Conservation (phyloP, 2,329 filamentous ascomycete genomes). For the Juglanconis sp. region DNA sequence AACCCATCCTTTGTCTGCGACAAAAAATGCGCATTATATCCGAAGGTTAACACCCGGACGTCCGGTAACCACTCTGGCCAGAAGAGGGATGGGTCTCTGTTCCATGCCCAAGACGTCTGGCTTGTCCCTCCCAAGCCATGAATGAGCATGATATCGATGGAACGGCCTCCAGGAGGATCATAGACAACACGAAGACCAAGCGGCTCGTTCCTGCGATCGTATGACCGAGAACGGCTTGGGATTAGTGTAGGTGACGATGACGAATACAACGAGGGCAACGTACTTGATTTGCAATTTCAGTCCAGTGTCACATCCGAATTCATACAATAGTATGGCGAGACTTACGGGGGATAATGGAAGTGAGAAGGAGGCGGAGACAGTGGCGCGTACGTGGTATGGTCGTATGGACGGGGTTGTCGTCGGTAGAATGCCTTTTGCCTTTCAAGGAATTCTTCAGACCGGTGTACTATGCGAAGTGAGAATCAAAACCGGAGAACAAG, state of each 20-base stretch:
- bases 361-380: no score
- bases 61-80: slow-evolving; percentile 25
- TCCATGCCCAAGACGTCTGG: slow-evolving; percentile 21
- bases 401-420: no score
- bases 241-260: neutral
- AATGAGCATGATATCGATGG: slow-evolving; percentile 25
- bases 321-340: no score
- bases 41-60: slow-evolving; percentile 23
- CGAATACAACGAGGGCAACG: neutral
- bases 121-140: slow-evolving; percentile 26
- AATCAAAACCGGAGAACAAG: no score
- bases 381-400: no score
- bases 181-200: slow-evolving; percentile 19
- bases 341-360: no score
- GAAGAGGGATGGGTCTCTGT: slow-evolving; percentile 18
- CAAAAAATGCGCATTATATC: slow-evolving; percentile 24
- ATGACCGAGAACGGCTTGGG: neutral
- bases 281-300: neutral
- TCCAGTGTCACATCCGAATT: no score
- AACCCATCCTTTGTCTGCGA: slow-evolving; percentile 16
- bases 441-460: no score
- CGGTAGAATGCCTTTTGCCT: no score
- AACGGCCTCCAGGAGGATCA: slow-evolving; percentile 7
- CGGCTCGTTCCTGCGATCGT: slow-evolving; percentile 9
- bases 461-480: no score